Evolutionary conservation across 1,284 basidiomycete species (phyloP), one percentile per base, ranked within the genome.

Genomic region (Rugiboletus extremiorientalis): DNA sequence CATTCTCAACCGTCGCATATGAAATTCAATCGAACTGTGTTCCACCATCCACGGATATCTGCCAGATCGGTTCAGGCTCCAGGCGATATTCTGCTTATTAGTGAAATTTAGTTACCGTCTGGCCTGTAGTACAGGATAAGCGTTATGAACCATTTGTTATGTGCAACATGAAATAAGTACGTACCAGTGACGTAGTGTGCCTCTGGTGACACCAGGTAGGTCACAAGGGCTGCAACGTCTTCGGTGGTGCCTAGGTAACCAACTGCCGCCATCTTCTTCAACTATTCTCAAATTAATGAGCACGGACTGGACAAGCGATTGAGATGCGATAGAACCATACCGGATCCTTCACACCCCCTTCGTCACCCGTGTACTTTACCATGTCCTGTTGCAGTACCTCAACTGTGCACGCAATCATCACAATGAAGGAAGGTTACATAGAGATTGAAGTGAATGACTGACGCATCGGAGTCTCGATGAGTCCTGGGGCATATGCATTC

Each of bases 401-500:
- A 33, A 69, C 66, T 71, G 23, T 42, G 18, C 18, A 25, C 20
- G 18, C 14, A 23, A 46, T 25, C 15, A 14, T 50, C 7, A 48
- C 27, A 16, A 11, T 23, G 3, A 23, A 1, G 36, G 38, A 38
- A 38, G 3, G 18, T 10, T 1, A 9, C 15, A 15, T 33, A 4
- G 9, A 4, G 9, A 14, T 4, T 9, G 5, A 27, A 38, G 14
- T 14, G 12, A 31, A 45, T 25, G 10, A 64, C 65, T 59, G 42
- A 73, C 75, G 65, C 71, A 78, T 73, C 15, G 47, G 5, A 2
- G 73, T 77, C 49, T 71, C 66, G 25, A 76, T 64, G 18, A 68
- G 64, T 28, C 79, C 79, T 2, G 82, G 81, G 6, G 81, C 79
- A 56, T 84, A 84, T 5, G 79, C 76, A 53, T 82, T 83, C 6